phyloP scores from a whole-genome alignment of 2,329 filamentous ascomycete genomes.

The Teratosphaeria destructans region DNA sequence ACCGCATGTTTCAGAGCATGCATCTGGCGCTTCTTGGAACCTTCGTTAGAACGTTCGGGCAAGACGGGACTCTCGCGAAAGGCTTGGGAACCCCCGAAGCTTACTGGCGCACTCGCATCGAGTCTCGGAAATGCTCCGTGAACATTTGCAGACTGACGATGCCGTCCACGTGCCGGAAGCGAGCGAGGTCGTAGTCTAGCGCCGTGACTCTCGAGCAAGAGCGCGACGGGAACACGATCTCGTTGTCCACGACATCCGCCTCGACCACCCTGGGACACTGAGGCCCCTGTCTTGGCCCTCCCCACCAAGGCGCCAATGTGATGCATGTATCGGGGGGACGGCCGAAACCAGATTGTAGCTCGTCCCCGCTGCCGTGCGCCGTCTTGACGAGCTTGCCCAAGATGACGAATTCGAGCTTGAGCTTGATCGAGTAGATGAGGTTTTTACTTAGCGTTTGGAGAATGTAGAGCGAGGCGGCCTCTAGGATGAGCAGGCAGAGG shows the following conservation, averaged over 20 bases:
- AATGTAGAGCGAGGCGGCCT: constrained; percentile 23
- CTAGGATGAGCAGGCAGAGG: constrained; percentile 25
- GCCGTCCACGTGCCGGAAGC: not conserved
- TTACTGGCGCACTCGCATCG: not conserved
- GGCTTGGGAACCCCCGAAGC: not conserved
- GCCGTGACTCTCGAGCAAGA: not conserved
- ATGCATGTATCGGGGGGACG: not conserved
- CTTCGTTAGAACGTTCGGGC: no score
- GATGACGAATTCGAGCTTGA: constrained; percentile 26
- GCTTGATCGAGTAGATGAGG: constrained; percentile 24
- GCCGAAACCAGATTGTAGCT: not conserved
- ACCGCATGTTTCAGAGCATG: no score
- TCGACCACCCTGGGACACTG: not conserved
- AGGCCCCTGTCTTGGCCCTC: not conserved
- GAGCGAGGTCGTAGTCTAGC: not conserved
- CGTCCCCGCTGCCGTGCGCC: no score
- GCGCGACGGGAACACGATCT: not conserved
- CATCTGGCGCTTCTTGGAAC: no score
- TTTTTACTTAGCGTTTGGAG: constrained; percentile 30
- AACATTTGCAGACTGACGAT: not conserved
- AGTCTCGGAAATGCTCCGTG: not conserved
- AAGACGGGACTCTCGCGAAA: no score
- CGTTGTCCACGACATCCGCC: not conserved
- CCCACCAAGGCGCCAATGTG: not conserved
- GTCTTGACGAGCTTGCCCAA: constrained; percentile 19